Percentiles rank a stretch among this genome's conserved stretches.
Conservation (phyloP, 1,284 basidiomycete genomes). For the Malassezia brasiliensis region DNA sequence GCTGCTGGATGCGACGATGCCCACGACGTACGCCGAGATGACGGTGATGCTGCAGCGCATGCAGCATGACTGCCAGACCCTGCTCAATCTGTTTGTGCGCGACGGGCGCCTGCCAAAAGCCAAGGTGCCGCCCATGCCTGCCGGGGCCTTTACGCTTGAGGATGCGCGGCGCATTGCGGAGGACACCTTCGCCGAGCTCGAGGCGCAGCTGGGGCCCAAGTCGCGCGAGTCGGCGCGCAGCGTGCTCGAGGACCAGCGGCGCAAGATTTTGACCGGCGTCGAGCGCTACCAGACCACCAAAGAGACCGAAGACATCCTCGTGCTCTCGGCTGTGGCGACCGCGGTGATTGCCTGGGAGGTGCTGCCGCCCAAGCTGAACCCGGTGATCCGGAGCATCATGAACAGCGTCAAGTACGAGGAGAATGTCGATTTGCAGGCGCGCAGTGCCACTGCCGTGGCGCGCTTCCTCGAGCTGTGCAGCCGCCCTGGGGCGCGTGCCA, state of each 20-base stretch:
- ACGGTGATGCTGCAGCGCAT: conserved; percentile 68
- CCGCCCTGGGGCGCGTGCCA: conserved; percentile 54
- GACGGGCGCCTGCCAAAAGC: conserved; percentile 77
- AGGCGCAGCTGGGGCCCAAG: conserved; percentile 51
- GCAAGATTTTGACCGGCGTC: conserved; percentile 64
- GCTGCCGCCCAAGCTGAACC: conserved; percentile 66
- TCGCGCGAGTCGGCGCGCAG: conserved; percentile 59
- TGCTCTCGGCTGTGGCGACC: conserved; percentile 77
- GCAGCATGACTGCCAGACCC: conserved; percentile 66
- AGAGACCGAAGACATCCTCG: conserved; percentile 72
- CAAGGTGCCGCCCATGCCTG: conserved; percentile 65
- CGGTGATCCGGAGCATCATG: conserved; percentile 92
- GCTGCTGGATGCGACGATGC: conserved; percentile 64
- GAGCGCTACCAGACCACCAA: conserved; percentile 76
- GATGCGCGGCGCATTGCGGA: conserved; percentile 67
- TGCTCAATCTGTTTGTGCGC: conserved; percentile 67
- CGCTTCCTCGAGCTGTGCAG: conserved; percentile 76
- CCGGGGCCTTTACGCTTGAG: conserved; percentile 65
- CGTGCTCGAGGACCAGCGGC: conserved; percentile 68
- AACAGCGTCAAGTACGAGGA: conserved; percentile 83
- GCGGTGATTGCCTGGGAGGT: conserved; percentile 60
- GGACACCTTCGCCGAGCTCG: conserved; percentile 61
- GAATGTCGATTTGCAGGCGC: conserved; percentile 76
- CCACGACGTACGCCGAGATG: conserved; percentile 85
- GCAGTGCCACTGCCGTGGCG: conserved; percentile 77